Evolutionary conservation across 2,329 filamentous ascomycete genomes (phyloP).

Genomic region (Alternaria consortialis): DNA sequence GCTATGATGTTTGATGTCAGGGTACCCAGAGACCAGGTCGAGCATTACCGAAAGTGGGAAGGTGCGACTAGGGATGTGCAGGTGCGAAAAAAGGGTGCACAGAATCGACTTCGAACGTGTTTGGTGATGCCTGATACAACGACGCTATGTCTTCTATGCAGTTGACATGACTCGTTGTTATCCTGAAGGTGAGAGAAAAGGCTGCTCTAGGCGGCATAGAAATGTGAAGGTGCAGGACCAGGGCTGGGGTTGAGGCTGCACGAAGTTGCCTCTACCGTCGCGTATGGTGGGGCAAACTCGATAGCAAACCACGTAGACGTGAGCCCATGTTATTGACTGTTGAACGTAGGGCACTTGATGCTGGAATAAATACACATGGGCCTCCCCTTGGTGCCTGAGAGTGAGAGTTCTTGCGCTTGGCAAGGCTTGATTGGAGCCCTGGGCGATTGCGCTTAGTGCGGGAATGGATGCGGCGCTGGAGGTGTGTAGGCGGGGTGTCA

Average conservation of each 20-base stretch:
- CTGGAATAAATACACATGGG: neutral
- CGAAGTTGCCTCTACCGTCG: constrained; percentile 24
- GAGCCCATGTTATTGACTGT: constrained; percentile 26
- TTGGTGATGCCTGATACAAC: neutral
- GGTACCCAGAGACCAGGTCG: constrained; percentile 7
- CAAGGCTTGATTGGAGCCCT: constrained; percentile 9
- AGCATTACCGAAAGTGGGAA: constrained; percentile 10
- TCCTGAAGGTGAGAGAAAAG: neutral
- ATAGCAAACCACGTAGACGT: constrained; percentile 8
- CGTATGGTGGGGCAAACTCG: constrained; percentile 19
- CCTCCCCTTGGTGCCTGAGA: constrained; percentile 1
- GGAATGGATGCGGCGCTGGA: constrained; percentile 5
- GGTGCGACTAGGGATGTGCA: constrained; percentile 5
- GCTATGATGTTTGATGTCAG: neutral
- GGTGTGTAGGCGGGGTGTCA: constrained; percentile 29
- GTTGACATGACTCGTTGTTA: constrained; percentile 4
- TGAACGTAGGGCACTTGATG: neutral
- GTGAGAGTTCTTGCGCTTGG: constrained; percentile 11
- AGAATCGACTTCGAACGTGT: neutral
- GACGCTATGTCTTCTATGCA: neutral
- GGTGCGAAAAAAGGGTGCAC: constrained; percentile 1
- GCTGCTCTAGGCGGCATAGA: neutral
- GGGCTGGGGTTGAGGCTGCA: neutral
- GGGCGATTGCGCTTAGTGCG: constrained; percentile 17
- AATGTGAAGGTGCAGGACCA: constrained; percentile 3